Conservation (phyloP, 768 basidiomycete species). For the Candolleomyces aberdarensis region DNA sequence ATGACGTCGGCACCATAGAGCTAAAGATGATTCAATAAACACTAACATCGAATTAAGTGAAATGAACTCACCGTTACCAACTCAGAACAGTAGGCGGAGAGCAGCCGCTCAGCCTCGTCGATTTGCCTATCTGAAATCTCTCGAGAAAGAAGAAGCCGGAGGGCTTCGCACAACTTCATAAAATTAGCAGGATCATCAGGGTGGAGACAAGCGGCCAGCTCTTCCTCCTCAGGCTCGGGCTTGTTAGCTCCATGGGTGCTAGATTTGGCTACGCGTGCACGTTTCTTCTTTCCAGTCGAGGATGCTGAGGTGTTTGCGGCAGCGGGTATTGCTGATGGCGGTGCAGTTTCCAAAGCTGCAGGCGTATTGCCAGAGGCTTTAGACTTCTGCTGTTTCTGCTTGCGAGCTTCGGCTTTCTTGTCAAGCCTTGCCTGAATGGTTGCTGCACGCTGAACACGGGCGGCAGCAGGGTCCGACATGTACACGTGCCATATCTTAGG, state of each 20-base stretch:
- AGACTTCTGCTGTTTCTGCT: too few relatives aligned
- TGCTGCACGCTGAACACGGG: neutral
- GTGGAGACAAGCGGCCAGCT: neutral
- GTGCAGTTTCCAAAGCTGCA: too few relatives aligned
- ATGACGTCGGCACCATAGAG: conserved; percentile 11
- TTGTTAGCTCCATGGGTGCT: too few relatives aligned
- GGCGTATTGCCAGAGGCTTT: too few relatives aligned
- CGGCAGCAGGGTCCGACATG: neutral
- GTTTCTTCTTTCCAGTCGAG: too few relatives aligned
- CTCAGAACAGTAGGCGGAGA: neutral
- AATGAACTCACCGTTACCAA: neutral
- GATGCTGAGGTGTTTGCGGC: too few relatives aligned
- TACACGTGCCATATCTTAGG: neutral
- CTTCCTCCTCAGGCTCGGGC: neutral
- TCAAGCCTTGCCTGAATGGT: neutral
- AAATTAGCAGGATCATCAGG: neutral
- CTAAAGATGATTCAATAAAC: neutral
- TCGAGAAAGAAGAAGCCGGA: neutral
- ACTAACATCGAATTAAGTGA: too few relatives aligned
- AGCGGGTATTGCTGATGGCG: too few relatives aligned
- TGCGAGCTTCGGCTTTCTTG: neutral
- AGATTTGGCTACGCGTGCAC: too few relatives aligned
- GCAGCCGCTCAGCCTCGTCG: neutral
- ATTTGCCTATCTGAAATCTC: neutral
- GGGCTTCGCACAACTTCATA: neutral